Base-by-base conservation (phyloP, 1,139 yeast genomes). In the Candida anutae region DNA sequence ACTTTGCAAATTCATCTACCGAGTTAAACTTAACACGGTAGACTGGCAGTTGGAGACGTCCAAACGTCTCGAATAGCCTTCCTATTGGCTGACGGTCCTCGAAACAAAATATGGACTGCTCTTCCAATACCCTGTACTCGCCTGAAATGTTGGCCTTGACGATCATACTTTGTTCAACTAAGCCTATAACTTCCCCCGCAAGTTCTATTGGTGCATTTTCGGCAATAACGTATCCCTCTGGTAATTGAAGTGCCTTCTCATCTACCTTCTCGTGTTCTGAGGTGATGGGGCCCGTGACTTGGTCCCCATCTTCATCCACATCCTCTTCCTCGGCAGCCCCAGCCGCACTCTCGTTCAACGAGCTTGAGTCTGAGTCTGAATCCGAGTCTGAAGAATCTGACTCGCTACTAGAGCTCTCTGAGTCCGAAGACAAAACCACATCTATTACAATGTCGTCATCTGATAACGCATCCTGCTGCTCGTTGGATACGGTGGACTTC, bases 31-130 rank as follows among this genome's bases (percentile, higher is more conserved):
- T 76, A 2, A 90, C 78, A 22, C 94, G 62, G 48, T 84, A 88
- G 25, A 79, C 62, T 0, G 98, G 98, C n/a, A 74, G 57, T 38
- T 84, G 84, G 6, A 90, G 68, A 15, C 87, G 77, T 0, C 99
- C 99, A 60, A 90, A 87, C 0, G 87, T 84, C 50, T 90, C 99
- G 45, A 74, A 82, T 10, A 90, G 58, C 1, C 82, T 77, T 0
- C 99, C 99, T n/a, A 93, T 44, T 0, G 82, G 60, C 1, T 71
- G 64, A 28, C 78, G 66, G 46, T 83, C 88, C 40, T 76, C 79
- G 28, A 87, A 65, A 48, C 95, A 85, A 12, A 90, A 63, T 1
- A 88, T 64, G 0, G 96, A 79, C 16, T 79, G 81, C 32, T 87
- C 95, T 38, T 79, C 82, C 22, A 93, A 61, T 1, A 88, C 81